These are phyloP conservation scores for Solanum neorickii DNA, from an alignment of 257 asterid species.

Conservation along the genomic window DNA sequence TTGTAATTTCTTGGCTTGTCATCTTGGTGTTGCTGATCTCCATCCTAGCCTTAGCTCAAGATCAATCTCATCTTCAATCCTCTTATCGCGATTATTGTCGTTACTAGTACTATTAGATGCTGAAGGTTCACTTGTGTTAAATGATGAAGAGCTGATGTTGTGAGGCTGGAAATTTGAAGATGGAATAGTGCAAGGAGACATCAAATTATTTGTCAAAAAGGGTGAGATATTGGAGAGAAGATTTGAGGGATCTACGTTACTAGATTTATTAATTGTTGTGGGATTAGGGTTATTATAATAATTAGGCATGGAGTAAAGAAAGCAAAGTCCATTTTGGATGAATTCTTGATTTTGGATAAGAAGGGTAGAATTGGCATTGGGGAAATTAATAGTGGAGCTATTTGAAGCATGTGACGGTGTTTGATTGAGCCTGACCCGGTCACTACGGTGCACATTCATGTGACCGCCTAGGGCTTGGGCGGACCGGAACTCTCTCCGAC, in stretches of 20 bases:
- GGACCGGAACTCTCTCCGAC: conserved; percentile 59
- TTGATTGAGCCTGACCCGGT: conserved; percentile 45
- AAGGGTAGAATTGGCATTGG: conserved; percentile 2
- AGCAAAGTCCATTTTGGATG: conserved; percentile 25
- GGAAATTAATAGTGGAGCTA: neutral
- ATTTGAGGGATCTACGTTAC: conserved; percentile 8
- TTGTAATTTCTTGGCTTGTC: neutral
- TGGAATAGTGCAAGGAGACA: neutral
- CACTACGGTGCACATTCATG: conserved; percentile 78
- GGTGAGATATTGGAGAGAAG: conserved; percentile 5
- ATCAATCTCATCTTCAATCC: conserved; percentile 33
- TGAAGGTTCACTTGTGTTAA: conserved; percentile 22
- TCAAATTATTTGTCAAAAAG: neutral
- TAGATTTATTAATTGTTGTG: neutral
- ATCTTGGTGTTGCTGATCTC: neutral
- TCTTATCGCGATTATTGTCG: neutral
- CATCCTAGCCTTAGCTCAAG: conserved; percentile 61
- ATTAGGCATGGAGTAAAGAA: conserved; percentile 29
- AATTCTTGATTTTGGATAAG: conserved; percentile 30
- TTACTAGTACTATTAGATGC: conserved; percentile 9
- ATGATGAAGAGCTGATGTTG: conserved; percentile 20
- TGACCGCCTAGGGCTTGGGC: conserved; percentile 83
- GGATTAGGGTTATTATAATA: conserved; percentile 28
- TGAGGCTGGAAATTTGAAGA: neutral
- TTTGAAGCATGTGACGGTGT: neutral